Evolutionary conservation across 306 rosid genomes (phyloP).

Genomic region (Vigna mungo): DNA sequence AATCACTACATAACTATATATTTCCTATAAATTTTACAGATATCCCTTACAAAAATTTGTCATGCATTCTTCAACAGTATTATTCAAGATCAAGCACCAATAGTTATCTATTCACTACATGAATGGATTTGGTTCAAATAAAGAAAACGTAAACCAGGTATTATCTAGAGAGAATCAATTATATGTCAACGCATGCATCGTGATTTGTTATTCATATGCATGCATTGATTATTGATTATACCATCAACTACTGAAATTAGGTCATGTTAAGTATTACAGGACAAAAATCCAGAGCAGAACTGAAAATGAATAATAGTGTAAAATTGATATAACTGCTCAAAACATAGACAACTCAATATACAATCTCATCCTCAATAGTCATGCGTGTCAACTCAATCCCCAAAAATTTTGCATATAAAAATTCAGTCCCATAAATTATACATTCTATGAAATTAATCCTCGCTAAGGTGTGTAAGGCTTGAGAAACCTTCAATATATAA

Average conservation of each 20-base stretch:
- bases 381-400: no score
- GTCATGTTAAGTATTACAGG: not conserved
- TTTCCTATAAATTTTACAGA: not conserved
- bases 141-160: no score
- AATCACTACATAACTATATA: not conserved
- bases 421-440: not conserved
- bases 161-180: not conserved
- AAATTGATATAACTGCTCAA: not conserved
- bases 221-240: not conserved
- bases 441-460: not conserved
- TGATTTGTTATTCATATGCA: not conserved
- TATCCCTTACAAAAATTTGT: not conserved
- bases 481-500: not conserved
- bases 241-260: not conserved
- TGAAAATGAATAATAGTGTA: not conserved
- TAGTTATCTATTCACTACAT: no score
- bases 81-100: constrained; percentile 6
- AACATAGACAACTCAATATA: not conserved
- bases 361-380: not conserved
- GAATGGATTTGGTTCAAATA: no score
- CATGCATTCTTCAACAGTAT: constrained; percentile 1
- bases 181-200: not conserved
- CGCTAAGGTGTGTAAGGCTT: not conserved
- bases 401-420: not conserved
- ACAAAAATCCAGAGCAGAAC: not conserved